These are phyloP conservation scores for Argentina anserina DNA, from an alignment of 306 rosid species.

Conservation along the genomic window DNA sequence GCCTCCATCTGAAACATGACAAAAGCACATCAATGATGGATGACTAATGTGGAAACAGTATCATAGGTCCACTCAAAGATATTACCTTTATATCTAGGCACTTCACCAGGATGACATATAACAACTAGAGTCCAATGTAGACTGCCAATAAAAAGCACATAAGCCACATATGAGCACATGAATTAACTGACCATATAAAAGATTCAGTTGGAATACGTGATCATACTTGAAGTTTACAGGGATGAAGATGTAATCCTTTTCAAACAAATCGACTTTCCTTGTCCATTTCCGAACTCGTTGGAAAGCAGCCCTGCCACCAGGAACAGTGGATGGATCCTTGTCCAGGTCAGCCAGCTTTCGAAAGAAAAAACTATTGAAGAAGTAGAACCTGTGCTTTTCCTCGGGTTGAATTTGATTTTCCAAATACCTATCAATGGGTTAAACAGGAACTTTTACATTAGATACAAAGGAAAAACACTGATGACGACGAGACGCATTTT, in stretches of 20 bases:
- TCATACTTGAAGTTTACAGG: conserved; percentile 92
- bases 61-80: conserved; percentile 3
- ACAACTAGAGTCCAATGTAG: conserved; percentile 93
- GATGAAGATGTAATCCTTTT: conserved; percentile 86
- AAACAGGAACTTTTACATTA: not conserved
- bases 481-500: not conserved
- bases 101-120: conserved; percentile 91
- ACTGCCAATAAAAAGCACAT: conserved; percentile 45
- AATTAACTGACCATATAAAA: conserved; percentile 23
- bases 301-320: conserved; percentile 91
- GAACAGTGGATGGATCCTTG: conserved; percentile 88
- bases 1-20: conserved; percentile 53
- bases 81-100: conserved; percentile 62
- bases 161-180: conserved; percentile 30
- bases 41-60: not conserved
- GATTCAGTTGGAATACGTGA: conserved; percentile 2
- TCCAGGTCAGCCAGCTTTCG: conserved; percentile 93
- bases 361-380: conserved; percentile 95
- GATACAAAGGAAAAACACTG: not conserved
- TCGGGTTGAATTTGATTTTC: conserved; percentile 68
- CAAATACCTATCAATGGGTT: conserved; percentile 55
- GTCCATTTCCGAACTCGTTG: conserved; percentile 97
- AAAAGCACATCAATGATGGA: conserved; percentile 22
- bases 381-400: conserved; percentile 73
- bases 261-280: conserved; percentile 80